A percentile compares a stretch with the other conserved stretches of the same genome.
These are phyloP conservation scores for Aurantiochytrium sp. DNA, from an alignment of 108 stramenopile species.

Conservation along the genomic window DNA sequence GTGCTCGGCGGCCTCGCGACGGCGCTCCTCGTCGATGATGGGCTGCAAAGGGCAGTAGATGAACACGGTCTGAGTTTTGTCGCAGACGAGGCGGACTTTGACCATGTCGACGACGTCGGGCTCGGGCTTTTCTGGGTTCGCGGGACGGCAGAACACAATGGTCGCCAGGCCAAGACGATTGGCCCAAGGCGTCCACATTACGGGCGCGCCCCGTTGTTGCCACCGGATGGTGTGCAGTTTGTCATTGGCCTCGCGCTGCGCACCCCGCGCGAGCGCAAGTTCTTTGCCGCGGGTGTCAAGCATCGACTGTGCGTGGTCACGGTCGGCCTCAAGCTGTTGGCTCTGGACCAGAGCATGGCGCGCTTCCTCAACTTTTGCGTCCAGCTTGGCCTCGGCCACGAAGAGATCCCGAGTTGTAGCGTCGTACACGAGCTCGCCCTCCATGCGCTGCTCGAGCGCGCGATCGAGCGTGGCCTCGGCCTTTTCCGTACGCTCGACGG, in stretches of 20 bases:
- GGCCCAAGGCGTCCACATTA: not conserved
- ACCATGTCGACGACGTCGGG: not conserved
- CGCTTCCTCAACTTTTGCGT: not conserved
- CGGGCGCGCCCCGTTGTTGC: not conserved
- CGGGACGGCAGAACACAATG: not conserved
- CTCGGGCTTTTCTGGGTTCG: not conserved
- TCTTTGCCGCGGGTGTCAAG: not conserved
- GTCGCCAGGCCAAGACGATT: not conserved
- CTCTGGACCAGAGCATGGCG: not conserved
- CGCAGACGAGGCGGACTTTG: not conserved
- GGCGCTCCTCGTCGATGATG: constrained; percentile 6
- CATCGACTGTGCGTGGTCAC: not conserved
- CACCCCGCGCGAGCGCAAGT: not conserved
- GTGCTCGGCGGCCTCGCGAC: not conserved
- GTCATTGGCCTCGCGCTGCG: not conserved
- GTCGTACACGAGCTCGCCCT: not conserved
- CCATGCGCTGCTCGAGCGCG: not conserved
- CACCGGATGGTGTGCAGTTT: not conserved
- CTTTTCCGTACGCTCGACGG: not conserved
- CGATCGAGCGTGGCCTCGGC: not conserved
- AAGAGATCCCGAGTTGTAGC: not conserved
- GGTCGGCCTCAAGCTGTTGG: not conserved
- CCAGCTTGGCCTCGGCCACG: not conserved
- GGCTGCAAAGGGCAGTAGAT: not conserved
- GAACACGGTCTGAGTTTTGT: not conserved